Evolutionary conservation across 2,329 filamentous ascomycete species (phyloP).

Genomic region (Ophiobolus disseminans): DNA sequence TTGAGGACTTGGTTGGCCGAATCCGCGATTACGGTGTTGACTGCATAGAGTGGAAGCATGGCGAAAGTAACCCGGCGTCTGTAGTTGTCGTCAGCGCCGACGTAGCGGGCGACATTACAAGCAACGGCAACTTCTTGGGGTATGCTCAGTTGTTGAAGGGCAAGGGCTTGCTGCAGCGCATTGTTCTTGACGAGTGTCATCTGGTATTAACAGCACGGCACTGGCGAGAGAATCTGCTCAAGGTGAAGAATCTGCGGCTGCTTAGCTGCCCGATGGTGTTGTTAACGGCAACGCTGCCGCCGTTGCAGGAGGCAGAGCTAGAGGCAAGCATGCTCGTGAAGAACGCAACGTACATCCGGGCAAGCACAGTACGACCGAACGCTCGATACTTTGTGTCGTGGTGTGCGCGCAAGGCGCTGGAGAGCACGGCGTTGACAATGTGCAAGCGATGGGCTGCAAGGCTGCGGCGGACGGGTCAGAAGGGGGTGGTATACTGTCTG

Average conservation of each 20-base stretch:
- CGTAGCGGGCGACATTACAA: conserved; percentile 12
- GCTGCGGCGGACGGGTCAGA: conserved; percentile 9
- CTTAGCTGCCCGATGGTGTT: conserved; percentile 16
- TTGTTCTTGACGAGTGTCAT: conserved; percentile 28
- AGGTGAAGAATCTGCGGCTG: conserved; percentile 16
- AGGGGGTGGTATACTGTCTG: conserved; percentile 22
- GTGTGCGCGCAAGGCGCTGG: neutral
- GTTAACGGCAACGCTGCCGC: conserved; percentile 18
- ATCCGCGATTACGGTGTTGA: conserved; percentile 8
- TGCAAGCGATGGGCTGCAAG: neutral
- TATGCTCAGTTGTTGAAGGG: conserved; percentile 9
- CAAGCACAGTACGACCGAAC: conserved; percentile 11
- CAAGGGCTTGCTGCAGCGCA: conserved; percentile 16
- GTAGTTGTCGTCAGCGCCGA: conserved; percentile 21
- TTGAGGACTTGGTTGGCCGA: conserved; percentile 12
- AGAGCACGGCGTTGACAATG: conserved; percentile 9
- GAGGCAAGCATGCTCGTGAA: conserved; percentile 13
- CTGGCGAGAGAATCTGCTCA: conserved; percentile 18
- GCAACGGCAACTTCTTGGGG: conserved; percentile 17
- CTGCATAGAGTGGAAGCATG: conserved; percentile 16
- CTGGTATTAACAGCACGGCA: conserved; percentile 18
- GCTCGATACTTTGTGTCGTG: conserved; percentile 16
- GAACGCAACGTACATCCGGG: conserved; percentile 17
- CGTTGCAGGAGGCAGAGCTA: conserved; percentile 13
- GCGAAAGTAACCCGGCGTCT: conserved; percentile 15